Base-by-base conservation (phyloP, 2,329 filamentous ascomycete species). In the Hypomyces perniciosus region DNA sequence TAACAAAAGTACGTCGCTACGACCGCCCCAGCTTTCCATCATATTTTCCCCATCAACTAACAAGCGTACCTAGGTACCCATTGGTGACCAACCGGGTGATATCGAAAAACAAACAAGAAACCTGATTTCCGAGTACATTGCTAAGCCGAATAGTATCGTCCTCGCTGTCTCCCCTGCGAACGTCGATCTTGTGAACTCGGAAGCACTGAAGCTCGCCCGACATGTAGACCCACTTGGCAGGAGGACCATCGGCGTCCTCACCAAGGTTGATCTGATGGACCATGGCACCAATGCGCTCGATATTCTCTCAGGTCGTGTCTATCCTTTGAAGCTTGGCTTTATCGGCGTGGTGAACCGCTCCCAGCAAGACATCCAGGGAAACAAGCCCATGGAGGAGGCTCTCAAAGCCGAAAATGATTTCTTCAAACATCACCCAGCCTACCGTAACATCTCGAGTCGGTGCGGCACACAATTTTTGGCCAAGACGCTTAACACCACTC, bases 41-140 rank as follows among this genome's bases (percentile, higher is more conserved):
- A 20, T 34, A 39, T 50, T 47, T 42, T 38, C 45, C 30, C 42
- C 30, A 52, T 56, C 9, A 37, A 57, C 57, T 62, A 47, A 60
- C 51, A 46, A 54, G 53, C 30, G 33, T 51, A 46, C 45, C 40
- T 48, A 89, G 85, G 91, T 96, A 53, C 93, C 93, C 30, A 97
- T 99, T 68, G 93, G 93, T 59, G 93, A 99, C 68, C 93, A 99
- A 68, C 93, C 93, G 6, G 85, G 88, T 62, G 93, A 99, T 65
- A 99, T 99, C 64, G 93, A 99, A 77, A 97, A 96, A 72, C 93
- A 99, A 73, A 99, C 93, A 31, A 83, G 92, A 57, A 96, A 90
- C 59, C 81, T 99, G 62, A 97, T 99, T 62, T 88, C 91, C 50
- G 93, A 99, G 74, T 99, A 96, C 67, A 99, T 97, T 64, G 91